phyloP scores from a whole-genome alignment of 2,329 filamentous ascomycete species.

The Anisogramma anomala region DNA sequence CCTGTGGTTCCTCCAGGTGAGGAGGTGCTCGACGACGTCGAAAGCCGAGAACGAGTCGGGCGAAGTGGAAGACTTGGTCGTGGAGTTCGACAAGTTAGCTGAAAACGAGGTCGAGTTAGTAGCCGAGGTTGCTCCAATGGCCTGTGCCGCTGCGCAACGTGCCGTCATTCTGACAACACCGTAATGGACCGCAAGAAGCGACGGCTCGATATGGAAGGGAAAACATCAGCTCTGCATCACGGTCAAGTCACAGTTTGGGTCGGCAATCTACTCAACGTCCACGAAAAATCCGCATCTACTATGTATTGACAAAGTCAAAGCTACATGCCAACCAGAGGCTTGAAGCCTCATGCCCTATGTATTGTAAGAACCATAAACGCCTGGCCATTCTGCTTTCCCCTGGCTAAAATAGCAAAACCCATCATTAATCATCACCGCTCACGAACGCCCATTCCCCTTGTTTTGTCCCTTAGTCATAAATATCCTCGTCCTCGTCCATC shows the following conservation, averaged over 20 bases:
- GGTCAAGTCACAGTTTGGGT: too few relatives aligned
- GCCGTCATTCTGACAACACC: too few relatives aligned
- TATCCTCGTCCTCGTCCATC: conserved; percentile 47
- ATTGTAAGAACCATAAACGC: background rate
- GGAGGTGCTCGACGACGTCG: conserved; percentile 1
- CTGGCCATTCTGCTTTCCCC: background rate
- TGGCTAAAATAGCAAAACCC: background rate
- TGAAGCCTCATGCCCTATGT: background rate
- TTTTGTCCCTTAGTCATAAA: conserved; percentile 9
- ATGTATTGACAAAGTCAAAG: background rate
- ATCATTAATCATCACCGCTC: too few relatives aligned
- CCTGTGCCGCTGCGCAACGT: too few relatives aligned
- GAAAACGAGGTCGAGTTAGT: conserved; percentile 15
- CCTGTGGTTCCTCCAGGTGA: background rate
- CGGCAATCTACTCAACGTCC: too few relatives aligned
- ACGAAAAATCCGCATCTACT: too few relatives aligned
- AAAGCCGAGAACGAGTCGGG: background rate
- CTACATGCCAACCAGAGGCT: background rate
- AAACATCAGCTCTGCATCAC: too few relatives aligned
- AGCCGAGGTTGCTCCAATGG: conserved; percentile 1
- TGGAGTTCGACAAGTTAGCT: conserved; percentile 6
- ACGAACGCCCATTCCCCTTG: background rate
- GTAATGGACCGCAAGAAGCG: too few relatives aligned
- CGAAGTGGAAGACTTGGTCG: conserved; percentile 2
- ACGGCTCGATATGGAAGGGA: too few relatives aligned